Conservation (phyloP, 495 filamentous ascomycete species). For the Neohortaea acidophila region DNA sequence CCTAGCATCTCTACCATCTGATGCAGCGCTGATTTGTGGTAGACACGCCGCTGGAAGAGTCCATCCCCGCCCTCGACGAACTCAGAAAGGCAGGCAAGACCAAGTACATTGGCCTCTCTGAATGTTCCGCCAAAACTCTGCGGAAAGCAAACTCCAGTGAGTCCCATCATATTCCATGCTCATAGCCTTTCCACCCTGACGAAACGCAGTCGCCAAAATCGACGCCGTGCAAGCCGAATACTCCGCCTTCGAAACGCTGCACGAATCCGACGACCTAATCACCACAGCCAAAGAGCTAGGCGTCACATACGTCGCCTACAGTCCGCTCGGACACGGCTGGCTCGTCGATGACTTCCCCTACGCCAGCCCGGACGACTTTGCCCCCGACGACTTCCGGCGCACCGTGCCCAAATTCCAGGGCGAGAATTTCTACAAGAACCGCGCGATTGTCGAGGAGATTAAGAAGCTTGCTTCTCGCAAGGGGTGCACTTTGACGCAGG, state of each 20-base stretch:
- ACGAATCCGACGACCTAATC: slow-evolving; percentile 31
- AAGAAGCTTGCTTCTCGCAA: slow-evolving; percentile 31
- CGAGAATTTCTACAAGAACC: slow-evolving; percentile 42
- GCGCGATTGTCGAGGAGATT: slow-evolving; percentile 34
- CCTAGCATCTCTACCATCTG: neutral
- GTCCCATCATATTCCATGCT: neutral
- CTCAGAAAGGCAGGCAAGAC: slow-evolving; percentile 37
- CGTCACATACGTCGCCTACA: slow-evolving; percentile 45
- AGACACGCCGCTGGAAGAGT: slow-evolving; percentile 47
- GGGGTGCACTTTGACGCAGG: slow-evolving; percentile 32
- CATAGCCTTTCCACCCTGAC: neutral
- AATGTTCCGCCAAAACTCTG: slow-evolving; percentile 39
- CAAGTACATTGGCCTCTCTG: slow-evolving; percentile 42
- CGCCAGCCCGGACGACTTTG: slow-evolving; percentile 31
- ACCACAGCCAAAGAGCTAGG: slow-evolving; percentile 44
- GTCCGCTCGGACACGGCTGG: slow-evolving; percentile 45
- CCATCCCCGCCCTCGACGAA: slow-evolving; percentile 33
- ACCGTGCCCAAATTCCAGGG: slow-evolving; percentile 32
- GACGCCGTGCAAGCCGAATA: slow-evolving; percentile 48
- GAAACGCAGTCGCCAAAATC: slow-evolving; percentile 36
- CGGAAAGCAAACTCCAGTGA: slow-evolving; percentile 41
- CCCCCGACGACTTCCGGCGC: slow-evolving; percentile 26
- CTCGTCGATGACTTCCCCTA: slow-evolving; percentile 35
- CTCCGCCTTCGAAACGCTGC: slow-evolving; percentile 45
- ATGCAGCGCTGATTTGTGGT: neutral